phyloP scores from a whole-genome alignment of 805 yeast species.

The Sungouiozyma intestinalis region DNA sequence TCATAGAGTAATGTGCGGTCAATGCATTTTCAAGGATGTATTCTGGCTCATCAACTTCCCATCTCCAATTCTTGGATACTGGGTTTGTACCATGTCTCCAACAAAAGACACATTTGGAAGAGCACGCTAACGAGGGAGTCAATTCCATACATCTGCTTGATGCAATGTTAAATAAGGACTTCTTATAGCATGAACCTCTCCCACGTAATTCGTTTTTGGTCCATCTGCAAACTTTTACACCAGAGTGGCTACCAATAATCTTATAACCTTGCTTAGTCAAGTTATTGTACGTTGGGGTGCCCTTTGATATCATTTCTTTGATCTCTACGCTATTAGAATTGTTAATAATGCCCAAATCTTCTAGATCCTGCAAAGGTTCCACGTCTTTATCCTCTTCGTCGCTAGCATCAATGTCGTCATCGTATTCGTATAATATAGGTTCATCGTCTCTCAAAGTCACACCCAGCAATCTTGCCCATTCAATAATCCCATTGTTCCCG shows the following conservation, averaged over 20 bases:
- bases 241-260: constrained; percentile 87
- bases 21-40: constrained; percentile 75
- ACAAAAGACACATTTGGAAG: constrained; percentile 91
- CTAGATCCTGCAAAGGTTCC: constrained; percentile 60
- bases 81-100: constrained; percentile 98
- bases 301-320: constrained; percentile 82
- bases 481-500: constrained; percentile 47
- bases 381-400: constrained; percentile 27
- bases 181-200: constrained; percentile 88
- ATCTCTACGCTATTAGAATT: constrained; percentile 23
- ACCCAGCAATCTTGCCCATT: constrained; percentile 56
- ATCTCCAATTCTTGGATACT: constrained; percentile 90
- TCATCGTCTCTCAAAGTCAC: constrained; percentile 60
- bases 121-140: constrained; percentile 87
- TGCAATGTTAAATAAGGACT: constrained; percentile 81
- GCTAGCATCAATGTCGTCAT: constrained; percentile 47
- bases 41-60: constrained; percentile 91
- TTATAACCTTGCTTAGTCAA: constrained; percentile 90
- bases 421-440: constrained; percentile 51
- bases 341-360: constrained; percentile 61
- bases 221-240: constrained; percentile 94
- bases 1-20: constrained; percentile 81
- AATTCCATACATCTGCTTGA: constrained; percentile 94
- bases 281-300: constrained; percentile 80
- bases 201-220: constrained; percentile 90